phyloP scores from a whole-genome alignment of 345 rosid species.

The Reutealis trisperma region DNA sequence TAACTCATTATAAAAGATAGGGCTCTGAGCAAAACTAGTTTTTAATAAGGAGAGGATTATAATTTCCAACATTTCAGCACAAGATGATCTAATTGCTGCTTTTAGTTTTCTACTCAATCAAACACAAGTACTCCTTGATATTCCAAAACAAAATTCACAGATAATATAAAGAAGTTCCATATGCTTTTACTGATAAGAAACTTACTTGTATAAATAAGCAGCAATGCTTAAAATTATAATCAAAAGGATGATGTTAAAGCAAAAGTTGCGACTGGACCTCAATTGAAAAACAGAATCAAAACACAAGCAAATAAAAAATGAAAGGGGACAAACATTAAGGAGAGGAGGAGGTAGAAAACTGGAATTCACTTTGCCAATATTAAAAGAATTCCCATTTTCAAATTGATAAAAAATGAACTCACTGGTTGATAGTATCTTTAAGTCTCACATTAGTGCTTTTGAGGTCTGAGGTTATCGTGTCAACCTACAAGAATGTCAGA shows the following conservation, averaged over 20 bases:
- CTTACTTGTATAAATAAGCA: slow-evolving; percentile 38
- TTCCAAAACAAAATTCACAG: not conserved
- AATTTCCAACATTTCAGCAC: not conserved
- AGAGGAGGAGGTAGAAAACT: not conserved
- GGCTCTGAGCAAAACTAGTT: not conserved
- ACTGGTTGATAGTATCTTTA: slow-evolving; percentile 34
- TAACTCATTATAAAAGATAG: not conserved
- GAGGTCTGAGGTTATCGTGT: slow-evolving; percentile 28
- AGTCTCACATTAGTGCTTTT: slow-evolving; percentile 37
- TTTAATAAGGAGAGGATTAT: not conserved
- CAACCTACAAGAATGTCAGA: slow-evolving; percentile 17
- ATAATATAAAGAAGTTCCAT: not conserved
- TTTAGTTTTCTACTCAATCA: not conserved
- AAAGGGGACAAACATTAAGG: not conserved
- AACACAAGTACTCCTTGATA: not conserved
- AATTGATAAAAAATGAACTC: not conserved
- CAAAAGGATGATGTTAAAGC: slow-evolving; percentile 34
- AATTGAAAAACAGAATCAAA: slow-evolving; percentile 17
- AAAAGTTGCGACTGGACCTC: slow-evolving; percentile 40
- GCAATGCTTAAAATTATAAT: slow-evolving; percentile 31
- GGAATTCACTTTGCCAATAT: not conserved
- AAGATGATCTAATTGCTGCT: not conserved
- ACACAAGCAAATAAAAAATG: not conserved
- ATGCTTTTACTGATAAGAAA: not conserved
- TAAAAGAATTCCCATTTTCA: not conserved